Evolutionary conservation across 2,329 filamentous ascomycete species (phyloP), one percentile per base, ranked within the genome.

Genomic region (Ramularia collo-cygni): DNA sequence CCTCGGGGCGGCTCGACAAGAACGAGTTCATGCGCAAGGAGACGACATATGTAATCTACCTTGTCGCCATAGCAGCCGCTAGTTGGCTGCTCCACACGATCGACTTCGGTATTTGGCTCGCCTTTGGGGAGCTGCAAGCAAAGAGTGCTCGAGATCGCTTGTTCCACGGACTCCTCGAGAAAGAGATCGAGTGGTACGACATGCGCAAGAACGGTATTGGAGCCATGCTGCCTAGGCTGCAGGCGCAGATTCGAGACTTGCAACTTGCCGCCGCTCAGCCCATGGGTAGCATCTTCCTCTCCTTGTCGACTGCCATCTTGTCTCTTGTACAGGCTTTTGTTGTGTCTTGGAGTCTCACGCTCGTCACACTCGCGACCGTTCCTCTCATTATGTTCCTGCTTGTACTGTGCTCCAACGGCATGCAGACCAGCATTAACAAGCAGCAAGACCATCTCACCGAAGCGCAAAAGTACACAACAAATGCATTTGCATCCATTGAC

Each of bases 181-280:
- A 81, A 56, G 77, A 90, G 9, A 76, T 92, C 57, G 71, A 73
- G 32, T 96, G 89, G 88, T 95, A 85, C 55, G 88, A 95, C 58
- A 68, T 71, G 13, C 74, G 81, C 37, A 69, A 76, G 27, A 78
- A 85, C 40, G 90, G 89, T 0, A 72, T 85, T 13, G 75, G 77
- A 1, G 81, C 85, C 13, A 70, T 92, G 29, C 67, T 93, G 13
- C 75, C 81, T 12, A 72, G 79, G 38, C 70, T 88, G 21, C 83
- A 94, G 61, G 80, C 79, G 83, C 83, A 94, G 58, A 82, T 84
- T 6, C 75, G 82, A 40, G 89, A 95, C 47, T 69, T 96, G 3
- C 88, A 95, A 54, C 68, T 81, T 2, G 84, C 85, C 1, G 81
- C 81, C 0, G 90, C 88, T 0, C 82, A 92, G 50, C 81, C 87